Evolutionary conservation across 1,284 basidiomycete species (phyloP), one percentile per base, ranked within the genome.

Genomic region (Meripilus lineatus): DNA sequence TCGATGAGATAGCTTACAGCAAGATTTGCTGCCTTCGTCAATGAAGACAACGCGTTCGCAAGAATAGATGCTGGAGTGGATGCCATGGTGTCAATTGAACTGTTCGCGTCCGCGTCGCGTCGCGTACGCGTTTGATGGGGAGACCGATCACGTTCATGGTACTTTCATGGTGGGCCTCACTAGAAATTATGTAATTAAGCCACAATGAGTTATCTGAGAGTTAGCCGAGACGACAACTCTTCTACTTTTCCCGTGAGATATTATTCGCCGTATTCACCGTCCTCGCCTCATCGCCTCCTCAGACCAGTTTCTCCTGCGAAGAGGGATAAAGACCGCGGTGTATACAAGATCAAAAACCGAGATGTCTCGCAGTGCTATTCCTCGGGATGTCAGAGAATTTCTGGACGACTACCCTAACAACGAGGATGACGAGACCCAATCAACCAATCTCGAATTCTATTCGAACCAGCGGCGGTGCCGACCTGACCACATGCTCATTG

Each of bases 391-490:
- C 21, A 68, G 68, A 53, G 71, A 75, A 44, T 89, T 89, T 58
- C 66, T 88, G 33, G 69, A 74, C 28, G 68, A 66, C 17, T 88
- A 89, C 55, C 81, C 79, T 4, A 62, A 59, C 46, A 55, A 63
- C 17, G 52, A 54, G 13, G 69, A 76, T 51, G 65, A 79, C 50
- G 45, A 58, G 10, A 50, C 54, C 18, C 57, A 58, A 33, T 68
- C 65, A 13, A 68, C 63, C 2, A 90, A 89, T 57, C 59, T 79
- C 32, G 59, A 71, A 35, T 89, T 89, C 62, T 87, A 88, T 60
- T 69, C 67, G 23, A 81, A 84, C 58, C 65, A 58, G 35, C 51
- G 67, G 30, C 69, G 70, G 34, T 85, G 81, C 57, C 67, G 67
- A 21, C 87, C 85, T 23, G 84, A 86, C 59, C 65, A 74, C 44